Conservation (phyloP, 2,329 filamentous ascomycete species). For the Fusarium algeriense region DNA sequence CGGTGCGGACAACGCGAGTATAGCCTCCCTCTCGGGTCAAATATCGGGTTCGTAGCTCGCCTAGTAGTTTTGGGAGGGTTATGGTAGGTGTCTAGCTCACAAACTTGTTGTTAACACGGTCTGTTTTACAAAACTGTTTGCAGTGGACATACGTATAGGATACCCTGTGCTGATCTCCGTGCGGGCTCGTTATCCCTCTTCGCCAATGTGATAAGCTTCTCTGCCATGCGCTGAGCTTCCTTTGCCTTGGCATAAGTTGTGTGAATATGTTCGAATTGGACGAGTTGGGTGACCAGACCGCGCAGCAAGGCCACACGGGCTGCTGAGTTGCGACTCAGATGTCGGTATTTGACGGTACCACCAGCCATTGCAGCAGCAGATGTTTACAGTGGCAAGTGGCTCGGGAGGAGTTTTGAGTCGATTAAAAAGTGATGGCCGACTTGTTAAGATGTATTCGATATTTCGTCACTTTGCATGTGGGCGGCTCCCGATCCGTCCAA, state of each 20-base stretch:
- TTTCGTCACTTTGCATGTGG: conserved; percentile 27
- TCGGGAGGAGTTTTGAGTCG: neutral
- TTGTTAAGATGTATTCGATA: conserved; percentile 5
- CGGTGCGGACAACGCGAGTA: conserved; percentile 92
- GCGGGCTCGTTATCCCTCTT: conserved; percentile 93
- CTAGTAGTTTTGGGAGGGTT: conserved; percentile 88
- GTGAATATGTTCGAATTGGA: conserved; percentile 91
- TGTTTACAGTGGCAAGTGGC: conserved; percentile 21
- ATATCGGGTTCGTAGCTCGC: conserved; percentile 84
- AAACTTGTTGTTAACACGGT: conserved; percentile 20
- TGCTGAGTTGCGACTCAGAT: conserved; percentile 85
- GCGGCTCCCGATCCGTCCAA: conserved; percentile 14
- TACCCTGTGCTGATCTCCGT: conserved; percentile 78
- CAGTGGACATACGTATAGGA: conserved; percentile 81
- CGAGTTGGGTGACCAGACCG: conserved; percentile 94
- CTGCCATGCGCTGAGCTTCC: conserved; percentile 92
- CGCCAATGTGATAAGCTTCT: conserved; percentile 92
- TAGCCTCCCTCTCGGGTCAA: conserved; percentile 85
- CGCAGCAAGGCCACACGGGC: conserved; percentile 93
- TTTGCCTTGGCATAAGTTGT: conserved; percentile 98
- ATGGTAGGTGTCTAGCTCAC: conserved; percentile 71
- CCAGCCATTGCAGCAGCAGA: conserved; percentile 76
- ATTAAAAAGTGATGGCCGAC: neutral
- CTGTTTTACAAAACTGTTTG: neutral
- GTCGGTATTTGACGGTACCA: conserved; percentile 87